phyloP scores from a whole-genome alignment of 805 yeast genomes.

The Danielozyma ontarioensis region DNA sequence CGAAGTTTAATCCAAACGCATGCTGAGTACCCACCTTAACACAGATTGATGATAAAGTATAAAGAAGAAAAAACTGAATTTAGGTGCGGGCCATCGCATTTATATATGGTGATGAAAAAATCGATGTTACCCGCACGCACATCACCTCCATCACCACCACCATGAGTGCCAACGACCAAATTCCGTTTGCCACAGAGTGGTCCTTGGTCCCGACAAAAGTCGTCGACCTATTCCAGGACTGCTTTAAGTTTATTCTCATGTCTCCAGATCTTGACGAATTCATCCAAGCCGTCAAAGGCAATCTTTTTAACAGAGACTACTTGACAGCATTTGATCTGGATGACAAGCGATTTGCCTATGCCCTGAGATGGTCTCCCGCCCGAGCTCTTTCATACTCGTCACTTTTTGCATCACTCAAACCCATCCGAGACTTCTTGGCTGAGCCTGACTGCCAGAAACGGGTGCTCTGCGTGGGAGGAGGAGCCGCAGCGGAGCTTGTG shows the following conservation, averaged over 20 bases:
- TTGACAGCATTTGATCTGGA: conserved; percentile 60
- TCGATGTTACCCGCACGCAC: conserved; percentile 1
- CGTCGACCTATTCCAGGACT: conserved; percentile 29
- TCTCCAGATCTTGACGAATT: conserved; percentile 32
- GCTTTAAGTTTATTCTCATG: conserved; percentile 28
- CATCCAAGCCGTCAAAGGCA: conserved; percentile 67
- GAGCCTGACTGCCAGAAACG: conserved; percentile 25
- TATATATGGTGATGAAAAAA: conserved; percentile 3
- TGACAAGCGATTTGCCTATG: conserved; percentile 68
- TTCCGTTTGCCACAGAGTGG: conserved; percentile 30
- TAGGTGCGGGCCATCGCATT: conserved; percentile 1
- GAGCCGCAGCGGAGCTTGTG: conserved; percentile 81
- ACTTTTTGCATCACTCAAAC: conserved; percentile 49
- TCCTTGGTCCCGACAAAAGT: conserved; percentile 31
- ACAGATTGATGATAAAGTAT: conserved; percentile 43
- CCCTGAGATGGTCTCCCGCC: conserved; percentile 82
- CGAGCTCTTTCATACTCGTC: conserved; percentile 72
- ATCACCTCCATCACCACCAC: conserved; percentile 6
- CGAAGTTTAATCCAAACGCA: conserved; percentile 22
- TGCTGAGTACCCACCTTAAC: conserved; percentile 44
- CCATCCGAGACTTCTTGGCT: conserved; percentile 32
- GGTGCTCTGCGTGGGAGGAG: conserved; percentile 76
- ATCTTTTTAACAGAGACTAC: conserved; percentile 67
- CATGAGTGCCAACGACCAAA: conserved; percentile 7
- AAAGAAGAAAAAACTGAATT: conserved; percentile 9